Percentiles rank a stretch among this genome's conserved stretches.
Evolutionary conservation across 129 eudicot species (phyloP).

Genomic region (Sambucus nigra): DNA sequence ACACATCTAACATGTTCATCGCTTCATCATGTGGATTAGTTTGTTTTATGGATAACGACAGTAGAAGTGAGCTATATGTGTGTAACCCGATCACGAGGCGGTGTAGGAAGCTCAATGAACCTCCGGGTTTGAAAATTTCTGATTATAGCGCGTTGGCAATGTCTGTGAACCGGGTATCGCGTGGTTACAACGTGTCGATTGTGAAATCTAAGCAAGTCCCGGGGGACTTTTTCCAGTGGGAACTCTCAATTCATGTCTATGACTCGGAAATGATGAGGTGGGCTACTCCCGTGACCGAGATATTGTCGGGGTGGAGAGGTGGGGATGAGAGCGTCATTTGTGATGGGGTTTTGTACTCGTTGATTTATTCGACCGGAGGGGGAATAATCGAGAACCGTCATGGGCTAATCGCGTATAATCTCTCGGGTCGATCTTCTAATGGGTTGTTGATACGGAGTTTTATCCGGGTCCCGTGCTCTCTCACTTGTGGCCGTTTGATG

Average conservation of each 20-base stretch:
- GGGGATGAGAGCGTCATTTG: conserved; percentile 89
- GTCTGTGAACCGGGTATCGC: conserved; percentile 37
- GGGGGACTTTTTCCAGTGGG: conserved; percentile 69
- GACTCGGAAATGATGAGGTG: conserved; percentile 59
- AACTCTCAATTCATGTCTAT: conserved; percentile 70
- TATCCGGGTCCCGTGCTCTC: conserved; percentile 67
- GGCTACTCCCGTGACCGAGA: conserved; percentile 56
- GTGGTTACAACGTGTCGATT: conserved; percentile 41
- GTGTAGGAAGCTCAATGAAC: conserved; percentile 40
- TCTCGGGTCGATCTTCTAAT: conserved; percentile 26
- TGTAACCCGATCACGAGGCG: conserved; percentile 71
- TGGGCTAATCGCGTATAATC: conserved; percentile 51
- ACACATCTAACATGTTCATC: conserved; percentile 67
- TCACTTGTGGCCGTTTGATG: conserved; percentile 95
- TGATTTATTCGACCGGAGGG: conserved; percentile 69
- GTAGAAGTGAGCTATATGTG: conserved; percentile 58
- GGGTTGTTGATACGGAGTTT: conserved; percentile 44
- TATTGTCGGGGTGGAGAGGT: conserved; percentile 82
- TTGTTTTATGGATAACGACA: conserved; percentile 83
- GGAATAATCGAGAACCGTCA: conserved; percentile 58
- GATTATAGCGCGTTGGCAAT: conserved; percentile 77
- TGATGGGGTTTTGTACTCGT: conserved; percentile 64
- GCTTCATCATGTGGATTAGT: conserved; percentile 88
- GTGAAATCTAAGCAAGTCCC: conserved; percentile 90
- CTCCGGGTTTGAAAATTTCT: conserved; percentile 52